These are phyloP conservation scores for Barnettozyma populi DNA, from an alignment of 805 yeast species.

Conservation along the genomic window DNA sequence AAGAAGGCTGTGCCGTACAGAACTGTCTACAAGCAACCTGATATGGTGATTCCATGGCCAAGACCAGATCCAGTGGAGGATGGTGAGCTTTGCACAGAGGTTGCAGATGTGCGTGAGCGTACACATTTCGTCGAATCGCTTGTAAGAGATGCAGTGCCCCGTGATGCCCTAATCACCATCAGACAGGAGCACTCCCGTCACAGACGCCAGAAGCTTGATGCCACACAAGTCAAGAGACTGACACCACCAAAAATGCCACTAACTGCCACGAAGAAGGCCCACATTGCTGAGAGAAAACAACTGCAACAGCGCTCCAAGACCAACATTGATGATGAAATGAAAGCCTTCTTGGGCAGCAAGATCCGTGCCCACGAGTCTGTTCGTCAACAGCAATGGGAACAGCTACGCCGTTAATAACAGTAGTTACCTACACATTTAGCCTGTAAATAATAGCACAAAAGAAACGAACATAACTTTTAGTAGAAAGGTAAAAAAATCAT, in stretches of 20 bases:
- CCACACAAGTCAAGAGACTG: conserved; percentile 54
- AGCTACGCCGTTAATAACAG: conserved; percentile 6
- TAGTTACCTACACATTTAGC: not conserved
- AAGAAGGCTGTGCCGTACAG: conserved; percentile 73
- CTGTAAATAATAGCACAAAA: not conserved
- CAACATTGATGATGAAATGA: conserved; percentile 45
- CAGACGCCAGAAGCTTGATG: conserved; percentile 58
- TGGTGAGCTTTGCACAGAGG: conserved; percentile 51
- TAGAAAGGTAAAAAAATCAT: no score
- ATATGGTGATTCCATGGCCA: conserved; percentile 86
- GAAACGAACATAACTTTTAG: no score
- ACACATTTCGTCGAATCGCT: conserved; percentile 69
- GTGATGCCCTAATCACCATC: conserved; percentile 56
- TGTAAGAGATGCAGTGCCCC: conserved; percentile 64
- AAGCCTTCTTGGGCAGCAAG: conserved; percentile 47
- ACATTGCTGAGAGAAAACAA: conserved; percentile 46
- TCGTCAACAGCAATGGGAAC: conserved; percentile 16
- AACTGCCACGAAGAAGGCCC: conserved; percentile 55
- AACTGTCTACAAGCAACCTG: conserved; percentile 62
- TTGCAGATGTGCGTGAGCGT: conserved; percentile 57
- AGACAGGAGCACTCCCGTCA: conserved; percentile 73
- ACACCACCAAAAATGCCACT: conserved; percentile 74
- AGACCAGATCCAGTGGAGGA: conserved; percentile 54
- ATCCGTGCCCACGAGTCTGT: conserved; percentile 27
- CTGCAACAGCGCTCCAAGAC: conserved; percentile 36